A percentile compares a stretch with the other conserved stretches of the same genome.
These are phyloP conservation scores for Diutina pseudorugosa DNA, from an alignment of 1,139 yeast species.

Conservation along the genomic window DNA sequence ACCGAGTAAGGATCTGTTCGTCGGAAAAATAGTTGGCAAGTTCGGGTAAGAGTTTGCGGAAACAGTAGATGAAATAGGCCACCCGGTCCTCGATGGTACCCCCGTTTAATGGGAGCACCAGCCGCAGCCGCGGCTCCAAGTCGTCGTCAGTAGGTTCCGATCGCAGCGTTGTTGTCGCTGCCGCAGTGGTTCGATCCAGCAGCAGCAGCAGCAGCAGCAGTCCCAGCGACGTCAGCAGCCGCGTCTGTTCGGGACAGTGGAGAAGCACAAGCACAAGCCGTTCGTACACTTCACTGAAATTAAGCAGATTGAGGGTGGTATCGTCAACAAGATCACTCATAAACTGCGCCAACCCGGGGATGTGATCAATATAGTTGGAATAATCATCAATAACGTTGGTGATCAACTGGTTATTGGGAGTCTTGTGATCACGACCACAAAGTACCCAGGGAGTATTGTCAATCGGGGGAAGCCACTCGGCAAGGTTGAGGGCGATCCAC, in stretches of 20 bases:
- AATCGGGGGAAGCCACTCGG: slow-evolving; percentile 79
- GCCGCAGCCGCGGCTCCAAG: not conserved
- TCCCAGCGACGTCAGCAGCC: not conserved
- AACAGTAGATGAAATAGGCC: slow-evolving; percentile 57
- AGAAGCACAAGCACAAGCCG: slow-evolving; percentile 62
- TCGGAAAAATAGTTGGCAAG: slow-evolving; percentile 66
- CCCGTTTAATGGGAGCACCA: slow-evolving; percentile 38
- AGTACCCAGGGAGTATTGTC: slow-evolving; percentile 32
- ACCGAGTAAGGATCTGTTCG: slow-evolving; percentile 58
- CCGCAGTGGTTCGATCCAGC: not conserved
- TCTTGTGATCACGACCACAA: slow-evolving; percentile 24
- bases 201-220: not conserved
- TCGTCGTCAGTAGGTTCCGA: not conserved
- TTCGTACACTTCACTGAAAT: slow-evolving; percentile 63
- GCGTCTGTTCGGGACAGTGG: slow-evolving; percentile 47
- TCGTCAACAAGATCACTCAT: slow-evolving; percentile 18
- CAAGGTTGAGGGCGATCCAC: slow-evolving; percentile 80
- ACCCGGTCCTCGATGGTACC: slow-evolving; percentile 62
- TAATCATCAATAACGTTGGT: slow-evolving; percentile 37
- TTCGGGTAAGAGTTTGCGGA: slow-evolving; percentile 62
- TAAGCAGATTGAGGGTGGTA: slow-evolving; percentile 22
- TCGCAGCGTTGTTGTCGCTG: not conserved
- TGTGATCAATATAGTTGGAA: slow-evolving; percentile 29
- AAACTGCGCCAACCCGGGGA: slow-evolving; percentile 17
- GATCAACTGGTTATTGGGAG: slow-evolving; percentile 15